Evolutionary conservation across 768 basidiomycete genomes (phyloP).

Genomic region (Kwoniella heveanensis): DNA sequence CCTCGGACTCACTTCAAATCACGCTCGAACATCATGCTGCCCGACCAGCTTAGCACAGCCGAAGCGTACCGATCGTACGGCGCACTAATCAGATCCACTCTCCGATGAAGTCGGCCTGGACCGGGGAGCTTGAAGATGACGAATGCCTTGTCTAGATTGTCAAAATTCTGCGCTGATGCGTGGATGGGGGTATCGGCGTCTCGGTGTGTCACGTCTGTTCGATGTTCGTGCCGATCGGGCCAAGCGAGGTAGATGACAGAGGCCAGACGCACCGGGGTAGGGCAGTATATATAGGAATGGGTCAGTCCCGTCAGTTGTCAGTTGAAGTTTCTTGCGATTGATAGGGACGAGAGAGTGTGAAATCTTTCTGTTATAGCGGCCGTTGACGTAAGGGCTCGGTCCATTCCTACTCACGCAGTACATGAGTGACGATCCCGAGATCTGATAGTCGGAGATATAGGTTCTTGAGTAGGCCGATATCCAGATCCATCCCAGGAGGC

Average conservation of each 20-base stretch:
- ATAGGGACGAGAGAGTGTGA: too few species aligned
- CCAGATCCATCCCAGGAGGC: constrained; percentile 62
- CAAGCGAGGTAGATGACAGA: too few species aligned
- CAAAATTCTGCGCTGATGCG: constrained; percentile 62
- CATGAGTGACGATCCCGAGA: constrained; percentile 69
- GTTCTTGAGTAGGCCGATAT: constrained; percentile 67
- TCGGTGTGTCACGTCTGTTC: constrained; percentile 58
- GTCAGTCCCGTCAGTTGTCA: too few species aligned
- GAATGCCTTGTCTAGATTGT: constrained; percentile 80
- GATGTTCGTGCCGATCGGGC: background rate
- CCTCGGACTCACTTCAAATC: constrained; percentile 65
- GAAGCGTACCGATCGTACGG: constrained; percentile 79
- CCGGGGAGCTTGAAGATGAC: constrained; percentile 73
- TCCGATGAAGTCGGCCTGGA: constrained; percentile 62
- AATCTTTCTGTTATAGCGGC: too few species aligned
- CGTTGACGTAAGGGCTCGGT: too few species aligned
- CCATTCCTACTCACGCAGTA: constrained; percentile 78
- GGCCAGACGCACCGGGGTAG: too few species aligned
- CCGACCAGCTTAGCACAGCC: constrained; percentile 88
- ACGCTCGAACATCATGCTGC: constrained; percentile 85
- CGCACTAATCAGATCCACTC: constrained; percentile 83
- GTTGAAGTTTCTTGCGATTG: too few species aligned
- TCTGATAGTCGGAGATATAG: constrained; percentile 59
- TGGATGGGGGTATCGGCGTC: constrained; percentile 27
- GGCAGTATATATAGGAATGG: too few species aligned